A percentile compares a stretch with the other conserved stretches of the same genome.
These are phyloP conservation scores for Mycena sp. DNA, from an alignment of 1,284 basidiomycete species.

Conservation along the genomic window DNA sequence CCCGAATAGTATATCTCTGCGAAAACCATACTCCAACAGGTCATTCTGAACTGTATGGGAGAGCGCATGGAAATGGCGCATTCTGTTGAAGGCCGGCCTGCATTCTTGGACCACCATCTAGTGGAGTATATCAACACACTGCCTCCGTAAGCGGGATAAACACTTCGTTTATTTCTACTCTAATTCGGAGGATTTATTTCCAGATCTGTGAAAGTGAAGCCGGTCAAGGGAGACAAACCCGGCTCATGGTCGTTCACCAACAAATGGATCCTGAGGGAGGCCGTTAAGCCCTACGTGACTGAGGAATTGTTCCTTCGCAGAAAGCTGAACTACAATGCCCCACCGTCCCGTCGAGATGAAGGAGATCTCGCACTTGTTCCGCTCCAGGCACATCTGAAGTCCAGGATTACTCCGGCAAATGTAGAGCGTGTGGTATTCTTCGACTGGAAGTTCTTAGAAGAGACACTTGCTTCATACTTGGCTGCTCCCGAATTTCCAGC, in stretches of 20 bases:
- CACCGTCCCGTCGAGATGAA: too few relatives aligned
- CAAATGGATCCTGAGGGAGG: neutral
- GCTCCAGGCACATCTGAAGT: neutral
- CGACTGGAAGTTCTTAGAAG: neutral
- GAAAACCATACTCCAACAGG: slow-evolving; percentile 17
- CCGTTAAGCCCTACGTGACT: neutral
- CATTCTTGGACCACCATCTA: slow-evolving; percentile 28
- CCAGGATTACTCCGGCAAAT: neutral
- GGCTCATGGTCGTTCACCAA: neutral
- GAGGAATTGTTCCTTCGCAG: neutral
- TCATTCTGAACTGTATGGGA: slow-evolving; percentile 22
- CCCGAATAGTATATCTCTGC: slow-evolving; percentile 14
- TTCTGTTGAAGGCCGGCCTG: slow-evolving; percentile 27
- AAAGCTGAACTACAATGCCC: neutral
- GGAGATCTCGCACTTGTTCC: neutral
- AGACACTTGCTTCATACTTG: neutral
- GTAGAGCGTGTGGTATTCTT: neutral
- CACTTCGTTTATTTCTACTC: too few relatives aligned
- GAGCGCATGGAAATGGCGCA: slow-evolving; percentile 30
- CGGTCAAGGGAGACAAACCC: neutral
- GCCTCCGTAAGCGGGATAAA: slow-evolving; percentile 13
- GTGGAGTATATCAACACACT: slow-evolving; percentile 21
- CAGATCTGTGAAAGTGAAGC: neutral
- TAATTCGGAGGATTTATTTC: neutral
- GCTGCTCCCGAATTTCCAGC: neutral